A percentile compares a stretch with the other conserved stretches of the same genome.
These are phyloP conservation scores for Neurospora crassa DNA, from an alignment of 2,329 filamentous ascomycete genomes.

Conservation along the genomic window DNA sequence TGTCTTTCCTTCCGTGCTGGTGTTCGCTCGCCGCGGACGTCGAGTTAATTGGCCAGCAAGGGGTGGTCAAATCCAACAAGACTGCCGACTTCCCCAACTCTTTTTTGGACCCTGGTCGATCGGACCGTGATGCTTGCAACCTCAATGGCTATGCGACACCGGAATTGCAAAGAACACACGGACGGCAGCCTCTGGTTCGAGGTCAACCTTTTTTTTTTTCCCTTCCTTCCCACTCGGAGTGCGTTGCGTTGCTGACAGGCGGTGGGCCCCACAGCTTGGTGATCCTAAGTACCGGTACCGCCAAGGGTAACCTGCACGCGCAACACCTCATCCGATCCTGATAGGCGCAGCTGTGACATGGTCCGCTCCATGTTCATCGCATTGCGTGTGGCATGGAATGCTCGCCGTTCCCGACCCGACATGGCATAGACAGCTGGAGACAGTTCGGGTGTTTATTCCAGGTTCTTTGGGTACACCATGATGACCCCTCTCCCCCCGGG, in stretches of 20 bases:
- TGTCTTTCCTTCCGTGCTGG: not conserved
- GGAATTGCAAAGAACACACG: not conserved
- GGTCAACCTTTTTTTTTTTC: conserved; percentile 3
- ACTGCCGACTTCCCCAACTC: conserved; percentile 20
- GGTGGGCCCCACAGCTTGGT: conserved; percentile 11
- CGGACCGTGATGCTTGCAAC: conserved; percentile 9
- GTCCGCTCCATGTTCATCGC: not conserved
- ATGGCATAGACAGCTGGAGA: not conserved
- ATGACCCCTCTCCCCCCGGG: not conserved
- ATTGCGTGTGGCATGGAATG: not conserved
- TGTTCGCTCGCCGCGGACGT: not conserved
- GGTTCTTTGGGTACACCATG: not conserved
- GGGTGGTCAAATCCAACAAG: conserved; percentile 14
- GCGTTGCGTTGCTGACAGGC: conserved; percentile 11
- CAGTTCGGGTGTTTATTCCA: not conserved
- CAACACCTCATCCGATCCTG: conserved; percentile 13
- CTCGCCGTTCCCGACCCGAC: not conserved
- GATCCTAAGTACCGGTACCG: conserved; percentile 17
- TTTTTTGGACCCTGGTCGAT: conserved; percentile 20
- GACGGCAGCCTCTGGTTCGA: not conserved
- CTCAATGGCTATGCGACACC: not conserved
- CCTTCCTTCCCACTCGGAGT: not conserved
- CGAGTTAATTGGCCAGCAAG: not conserved
- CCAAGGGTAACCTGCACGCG: conserved; percentile 3
- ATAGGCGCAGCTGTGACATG: not conserved